Conservation (phyloP, 805 yeast genomes). For the Candida mattraensis region DNA sequence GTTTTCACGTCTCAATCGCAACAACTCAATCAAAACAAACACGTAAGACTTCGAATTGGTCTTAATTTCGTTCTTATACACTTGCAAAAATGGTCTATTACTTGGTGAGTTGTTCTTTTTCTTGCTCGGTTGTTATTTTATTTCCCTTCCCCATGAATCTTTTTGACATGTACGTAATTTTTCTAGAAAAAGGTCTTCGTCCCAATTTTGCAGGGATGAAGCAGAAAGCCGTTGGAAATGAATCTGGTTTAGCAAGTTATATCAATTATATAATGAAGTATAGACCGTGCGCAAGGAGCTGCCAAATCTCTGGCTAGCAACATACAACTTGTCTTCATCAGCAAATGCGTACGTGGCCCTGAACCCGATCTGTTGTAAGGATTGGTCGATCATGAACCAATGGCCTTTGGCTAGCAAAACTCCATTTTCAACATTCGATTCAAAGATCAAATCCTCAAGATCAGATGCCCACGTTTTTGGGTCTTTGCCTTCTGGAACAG, state of each 20-base stretch:
- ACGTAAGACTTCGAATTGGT: too few relatives aligned
- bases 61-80: too few relatives aligned
- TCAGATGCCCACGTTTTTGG: conserved; percentile 31
- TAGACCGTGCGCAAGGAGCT: conserved; percentile 22
- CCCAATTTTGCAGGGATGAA: conserved; percentile 7
- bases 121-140: not conserved
- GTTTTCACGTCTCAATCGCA: too few relatives aligned
- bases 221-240: too few relatives aligned
- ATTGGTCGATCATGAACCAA: conserved; percentile 33
- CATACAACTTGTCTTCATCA: conserved; percentile 22
- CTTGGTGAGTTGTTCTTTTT: too few relatives aligned
- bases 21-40: too few relatives aligned
- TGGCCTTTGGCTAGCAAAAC: conserved; percentile 34
- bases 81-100: too few relatives aligned
- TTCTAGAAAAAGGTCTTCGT: conserved; percentile 8
- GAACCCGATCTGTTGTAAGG: conserved; percentile 25
- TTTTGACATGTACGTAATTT: conserved; percentile 6
- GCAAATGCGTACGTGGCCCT: conserved; percentile 36
- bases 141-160: not conserved
- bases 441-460: conserved; percentile 30
- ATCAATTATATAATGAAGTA: conserved; percentile 5
- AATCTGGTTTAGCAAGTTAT: not conserved
- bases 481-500: conserved; percentile 37
- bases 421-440: conserved; percentile 23
- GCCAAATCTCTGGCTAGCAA: conserved; percentile 31